phyloP scores from a whole-genome alignment of 2,329 filamentous ascomycete species.

The Alternaria brassicae region DNA sequence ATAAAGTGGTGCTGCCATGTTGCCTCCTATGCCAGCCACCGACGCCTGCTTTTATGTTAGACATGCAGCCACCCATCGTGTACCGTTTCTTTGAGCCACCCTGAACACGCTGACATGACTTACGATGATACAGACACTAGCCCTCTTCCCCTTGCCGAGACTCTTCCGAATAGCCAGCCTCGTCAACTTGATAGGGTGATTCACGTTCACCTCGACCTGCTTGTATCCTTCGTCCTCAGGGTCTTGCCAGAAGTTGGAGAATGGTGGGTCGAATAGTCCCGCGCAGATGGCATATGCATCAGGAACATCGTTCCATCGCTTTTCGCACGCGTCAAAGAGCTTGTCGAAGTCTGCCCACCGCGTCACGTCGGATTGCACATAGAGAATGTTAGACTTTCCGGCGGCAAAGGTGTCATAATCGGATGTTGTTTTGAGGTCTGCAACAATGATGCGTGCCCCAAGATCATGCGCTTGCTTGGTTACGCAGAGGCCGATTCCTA shows the following conservation, averaged over 20 bases:
- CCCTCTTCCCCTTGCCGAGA: conserved; percentile 33
- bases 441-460: conserved; percentile 33
- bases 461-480: conserved; percentile 36
- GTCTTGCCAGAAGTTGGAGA: conserved; percentile 43
- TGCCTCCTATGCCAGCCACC: conserved; percentile 34
- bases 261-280: conserved; percentile 39
- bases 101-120: conserved; percentile 11
- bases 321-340: conserved; percentile 34
- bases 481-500: conserved; percentile 46
- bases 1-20: conserved; percentile 38
- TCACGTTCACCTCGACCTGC: conserved; percentile 41
- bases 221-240: conserved; percentile 38
- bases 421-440: conserved; percentile 35
- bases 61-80: not conserved
- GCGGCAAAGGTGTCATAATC: conserved; percentile 28
- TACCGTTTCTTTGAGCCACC: not conserved
- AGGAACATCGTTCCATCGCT: conserved; percentile 42
- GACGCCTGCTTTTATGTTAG: conserved; percentile 27
- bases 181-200: conserved; percentile 43
- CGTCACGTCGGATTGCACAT: conserved; percentile 38
- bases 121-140: conserved; percentile 44
- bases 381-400: conserved; percentile 34
- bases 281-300: conserved; percentile 44
- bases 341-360: conserved; percentile 37
- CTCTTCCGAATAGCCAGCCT: conserved; percentile 40